Evolutionary conservation across 2,329 filamentous ascomycete genomes (phyloP).

Genomic region (Ophiocordyceps camponoti-saundersi): DNA sequence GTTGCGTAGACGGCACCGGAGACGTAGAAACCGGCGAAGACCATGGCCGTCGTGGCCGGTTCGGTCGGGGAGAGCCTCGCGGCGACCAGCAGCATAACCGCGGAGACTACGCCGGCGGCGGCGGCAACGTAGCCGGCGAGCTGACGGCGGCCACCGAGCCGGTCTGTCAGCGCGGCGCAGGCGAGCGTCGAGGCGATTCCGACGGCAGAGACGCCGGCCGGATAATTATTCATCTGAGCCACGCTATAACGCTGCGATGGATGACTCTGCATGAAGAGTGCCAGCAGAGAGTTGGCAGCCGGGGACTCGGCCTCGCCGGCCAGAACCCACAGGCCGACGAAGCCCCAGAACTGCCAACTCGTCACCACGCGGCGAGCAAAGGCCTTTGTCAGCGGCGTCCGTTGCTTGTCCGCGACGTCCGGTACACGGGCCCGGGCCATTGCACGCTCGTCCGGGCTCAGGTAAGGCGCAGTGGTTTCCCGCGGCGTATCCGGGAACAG

Average conservation of each 20-base stretch:
- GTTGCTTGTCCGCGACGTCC: constrained; percentile 13
- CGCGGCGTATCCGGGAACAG: constrained; percentile 25
- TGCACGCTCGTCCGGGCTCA: constrained; percentile 26
- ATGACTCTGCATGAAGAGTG: constrained; percentile 31
- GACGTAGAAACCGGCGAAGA: constrained; percentile 54
- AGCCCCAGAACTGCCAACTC: constrained; percentile 50
- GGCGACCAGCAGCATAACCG: constrained; percentile 41
- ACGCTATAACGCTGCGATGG: constrained; percentile 25
- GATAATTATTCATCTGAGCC: constrained; percentile 37
- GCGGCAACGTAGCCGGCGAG: constrained; percentile 52
- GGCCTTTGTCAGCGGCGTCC: constrained; percentile 25
- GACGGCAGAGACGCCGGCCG: constrained; percentile 36
- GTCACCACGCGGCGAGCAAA: constrained; percentile 39
- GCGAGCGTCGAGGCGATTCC: constrained; percentile 46
- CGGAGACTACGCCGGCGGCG: constrained; percentile 44
- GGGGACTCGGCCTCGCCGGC: constrained; percentile 58
- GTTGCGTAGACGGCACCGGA: constrained; percentile 54
- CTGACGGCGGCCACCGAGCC: constrained; percentile 43
- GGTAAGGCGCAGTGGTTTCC: constrained; percentile 24
- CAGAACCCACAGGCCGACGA: constrained; percentile 50
- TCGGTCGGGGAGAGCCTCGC: constrained; percentile 19
- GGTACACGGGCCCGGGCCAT: constrained; percentile 26
- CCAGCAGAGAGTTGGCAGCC: constrained; percentile 41
- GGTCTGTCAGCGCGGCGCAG: constrained; percentile 53
- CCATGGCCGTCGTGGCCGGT: constrained; percentile 26